Evolutionary conservation across 306 rosid species (phyloP), one percentile per base, ranked within the genome.

Genomic region (Hippophae gyantsensis): DNA sequence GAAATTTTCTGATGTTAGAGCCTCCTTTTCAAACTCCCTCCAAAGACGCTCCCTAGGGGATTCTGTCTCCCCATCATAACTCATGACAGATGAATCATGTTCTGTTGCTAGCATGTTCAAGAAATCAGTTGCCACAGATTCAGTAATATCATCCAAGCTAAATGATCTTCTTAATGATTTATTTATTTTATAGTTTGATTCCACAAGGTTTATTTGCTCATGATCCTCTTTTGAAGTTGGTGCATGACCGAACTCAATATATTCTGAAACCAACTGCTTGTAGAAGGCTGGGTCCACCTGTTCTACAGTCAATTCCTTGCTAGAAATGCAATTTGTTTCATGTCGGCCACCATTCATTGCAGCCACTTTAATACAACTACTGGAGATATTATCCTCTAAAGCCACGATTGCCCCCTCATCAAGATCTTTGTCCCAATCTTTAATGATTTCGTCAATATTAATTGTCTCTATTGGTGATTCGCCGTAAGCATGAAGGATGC

Each of bases 1-100:
- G 23, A 63, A 47, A 67, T 75, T 55, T 52, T 82, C 79, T 1
- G 78, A 85, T 72, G 66, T 61, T 60, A 76, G 62, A 54, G 79
- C 67, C 63, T 89, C 96, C 3, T 75, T 64, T 75, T 85, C 96
- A 73, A 85, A 85, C 74, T 81, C 76, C 61, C 85, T 81, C 65
- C 81, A 76, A 62, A 89, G 93, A 60, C 57, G 66, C 76, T 81
- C 96, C 70, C 90, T 73, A 56, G 96, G 96, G 69, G 96, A 89
- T 44, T 63, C 74, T 3, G 84, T 75, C 57, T 85, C 84, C 65
- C 73, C 54, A 14, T 68, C 72, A 44, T 74, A 75, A 71, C 74
- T 59, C 61, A 61, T 66, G 62, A 48, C 66, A 63, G 26, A 72
- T 13, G 82, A 75, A 68, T 71, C 80, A 44, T 75, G 67, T 62